Base-by-base conservation (phyloP, 2,329 filamentous ascomycete genomes). In the Rasamsonia emersonii region DNA sequence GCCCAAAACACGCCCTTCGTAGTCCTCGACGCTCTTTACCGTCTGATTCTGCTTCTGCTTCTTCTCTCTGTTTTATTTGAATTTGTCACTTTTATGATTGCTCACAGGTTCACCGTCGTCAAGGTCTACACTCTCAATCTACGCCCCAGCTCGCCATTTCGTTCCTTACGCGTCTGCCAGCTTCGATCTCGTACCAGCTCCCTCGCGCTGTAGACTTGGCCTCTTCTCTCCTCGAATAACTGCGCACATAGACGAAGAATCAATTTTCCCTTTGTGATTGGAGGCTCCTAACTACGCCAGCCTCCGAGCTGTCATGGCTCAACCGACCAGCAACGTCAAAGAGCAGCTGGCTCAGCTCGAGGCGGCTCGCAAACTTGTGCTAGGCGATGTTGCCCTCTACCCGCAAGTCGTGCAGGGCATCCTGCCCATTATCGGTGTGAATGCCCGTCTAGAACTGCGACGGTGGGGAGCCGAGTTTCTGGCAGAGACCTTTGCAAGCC, bases 391-490 rank as follows among this genome's bases (percentile, higher is more conserved):
- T 42, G 78, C 77, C 53, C 86, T 93, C 64, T 98, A 96, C 59
- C 79, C 82, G 30, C 85, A 84, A 58, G 89, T 98, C 54, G 80
- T 98, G 41, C 83, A 85, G 52, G 86, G 86, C 28, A 86, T 96
- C 41, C 67, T 96, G n/a, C 86, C 88, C 35, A 88, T 96, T 50
- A 83, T 95, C 59, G 79, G 80, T 39, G 75, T 82, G 31, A 70
- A 72, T 43, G 73, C 84, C 42, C 73, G 76, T 39, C 63, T 94
- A 35, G 85, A 93, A 60, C 67, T 96, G 50, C 82, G 86, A 60
- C 71, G 88, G 80, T 98, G 91, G 91, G 91, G 89, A 16, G 81
- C 88, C 41, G 88, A 95, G 40, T 98, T 98, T 54, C 70, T 98
- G 25, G 86, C 89, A 35, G 91, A 98, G 66, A 86, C 88, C 2